Conservation (phyloP, 23 red algal species). For the Gracilariopsis chorda region DNA sequence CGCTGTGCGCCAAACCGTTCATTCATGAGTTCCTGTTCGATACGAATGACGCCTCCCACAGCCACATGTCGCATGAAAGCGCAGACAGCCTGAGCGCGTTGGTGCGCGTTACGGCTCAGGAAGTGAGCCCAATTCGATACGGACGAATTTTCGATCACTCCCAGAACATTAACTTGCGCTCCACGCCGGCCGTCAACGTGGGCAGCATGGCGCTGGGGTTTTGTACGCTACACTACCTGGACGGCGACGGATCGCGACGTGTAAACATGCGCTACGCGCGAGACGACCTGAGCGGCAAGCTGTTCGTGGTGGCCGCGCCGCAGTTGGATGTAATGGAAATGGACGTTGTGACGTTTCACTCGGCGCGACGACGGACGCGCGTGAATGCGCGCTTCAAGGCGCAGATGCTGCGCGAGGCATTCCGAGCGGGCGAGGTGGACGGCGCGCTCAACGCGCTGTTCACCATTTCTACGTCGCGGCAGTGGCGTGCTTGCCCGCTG, state of each 20-base stretch:
- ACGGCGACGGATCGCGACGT: not conserved
- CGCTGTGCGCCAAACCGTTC: constrained; percentile 12
- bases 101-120: constrained; percentile 14
- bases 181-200: constrained; percentile 28
- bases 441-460: not conserved
- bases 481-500: not conserved
- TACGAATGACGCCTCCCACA: not conserved
- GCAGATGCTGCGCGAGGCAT: not conserved
- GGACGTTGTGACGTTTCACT: constrained; percentile 11
- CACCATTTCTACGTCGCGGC: not conserved
- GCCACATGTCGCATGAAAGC: not conserved
- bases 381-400: constrained; percentile 16
- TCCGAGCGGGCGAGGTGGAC: not conserved
- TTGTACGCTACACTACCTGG: constrained; percentile 16
- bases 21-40: constrained; percentile 32
- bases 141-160: constrained; percentile 51
- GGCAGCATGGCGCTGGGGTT: constrained; percentile 11
- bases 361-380: constrained; percentile 8
- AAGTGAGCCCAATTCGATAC: constrained; percentile 19
- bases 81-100: constrained; percentile 15
- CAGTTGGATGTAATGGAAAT: not conserved
- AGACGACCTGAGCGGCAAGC: constrained; percentile 8
- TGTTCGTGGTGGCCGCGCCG: constrained; percentile 2
- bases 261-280: constrained; percentile 28
- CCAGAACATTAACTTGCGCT: constrained; percentile 22